These are phyloP conservation scores for Melampsora medusae DNA, from an alignment of 1,284 basidiomycete genomes.

Conservation along the genomic window DNA sequence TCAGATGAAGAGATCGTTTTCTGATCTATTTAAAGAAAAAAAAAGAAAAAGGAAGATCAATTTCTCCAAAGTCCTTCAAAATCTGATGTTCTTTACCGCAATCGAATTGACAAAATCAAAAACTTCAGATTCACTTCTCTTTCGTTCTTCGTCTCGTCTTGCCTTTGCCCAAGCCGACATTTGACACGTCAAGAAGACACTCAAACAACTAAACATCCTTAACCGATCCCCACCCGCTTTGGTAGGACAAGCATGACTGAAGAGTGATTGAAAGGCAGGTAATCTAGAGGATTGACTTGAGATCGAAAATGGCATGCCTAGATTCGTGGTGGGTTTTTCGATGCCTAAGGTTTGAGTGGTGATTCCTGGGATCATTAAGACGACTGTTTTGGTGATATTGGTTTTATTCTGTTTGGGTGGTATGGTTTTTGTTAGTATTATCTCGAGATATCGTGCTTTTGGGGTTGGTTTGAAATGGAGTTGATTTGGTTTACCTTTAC, in stretches of 20 bases:
- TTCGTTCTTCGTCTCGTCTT: conserved; percentile 58
- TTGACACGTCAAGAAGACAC: conserved; percentile 74
- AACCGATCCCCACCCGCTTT: conserved; percentile 79
- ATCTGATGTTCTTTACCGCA: no score
- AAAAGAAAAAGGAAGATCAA: no score
- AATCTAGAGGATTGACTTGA: conserved; percentile 57
- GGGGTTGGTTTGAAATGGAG: conserved; percentile 31
- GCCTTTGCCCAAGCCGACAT: conserved; percentile 75
- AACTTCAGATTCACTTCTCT: conserved; percentile 48
- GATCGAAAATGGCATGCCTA: conserved; percentile 60
- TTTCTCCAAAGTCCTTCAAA: no score
- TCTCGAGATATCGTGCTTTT: background rate
- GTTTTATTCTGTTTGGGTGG: conserved; percentile 67
- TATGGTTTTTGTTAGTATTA: background rate
- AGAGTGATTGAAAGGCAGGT: conserved; percentile 75
- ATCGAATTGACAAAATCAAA: conserved; percentile 62
- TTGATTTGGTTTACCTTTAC: conserved; percentile 65
- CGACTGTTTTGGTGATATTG: conserved; percentile 71
- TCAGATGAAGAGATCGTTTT: conserved; percentile 58
- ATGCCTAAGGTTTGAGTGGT: conserved; percentile 69
- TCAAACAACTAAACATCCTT: conserved; percentile 78
- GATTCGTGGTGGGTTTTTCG: conserved; percentile 61
- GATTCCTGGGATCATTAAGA: conserved; percentile 75
- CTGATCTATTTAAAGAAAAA: conserved; percentile 49
- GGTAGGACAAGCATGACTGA: conserved; percentile 85